Percentiles rank a stretch among this genome's conserved stretches.
Conservation (phyloP, 495 filamentous ascomycete species). For the Neurospora terricola region DNA sequence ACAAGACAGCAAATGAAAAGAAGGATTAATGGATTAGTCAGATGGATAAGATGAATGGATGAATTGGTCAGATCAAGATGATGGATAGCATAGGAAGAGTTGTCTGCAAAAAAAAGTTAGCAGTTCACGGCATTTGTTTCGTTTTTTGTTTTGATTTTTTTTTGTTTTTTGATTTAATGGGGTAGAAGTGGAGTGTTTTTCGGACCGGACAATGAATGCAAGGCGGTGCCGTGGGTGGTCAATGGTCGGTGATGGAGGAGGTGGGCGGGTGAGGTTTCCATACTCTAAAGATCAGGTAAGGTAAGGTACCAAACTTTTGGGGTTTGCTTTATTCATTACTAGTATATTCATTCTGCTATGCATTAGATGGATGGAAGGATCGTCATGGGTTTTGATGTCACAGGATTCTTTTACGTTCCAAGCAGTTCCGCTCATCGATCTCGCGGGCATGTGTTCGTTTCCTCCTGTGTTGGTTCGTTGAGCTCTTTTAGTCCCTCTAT, state of each 20-base stretch:
- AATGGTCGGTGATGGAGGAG: not conserved
- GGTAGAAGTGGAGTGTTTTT: not conserved
- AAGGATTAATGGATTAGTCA: not conserved
- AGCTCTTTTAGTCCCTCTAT: not conserved
- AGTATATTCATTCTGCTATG: not conserved
- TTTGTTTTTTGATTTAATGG: not conserved
- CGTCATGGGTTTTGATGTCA: not conserved
- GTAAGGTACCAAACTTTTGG: not conserved
- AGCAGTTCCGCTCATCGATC: not conserved
- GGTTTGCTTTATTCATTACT: not conserved
- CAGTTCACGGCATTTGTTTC: not conserved
- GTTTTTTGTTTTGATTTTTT: not conserved
- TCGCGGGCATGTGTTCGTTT: not conserved
- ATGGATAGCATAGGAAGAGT: not conserved
- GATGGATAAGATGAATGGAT: not conserved
- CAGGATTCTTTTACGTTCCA: not conserved
- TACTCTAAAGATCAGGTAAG: not conserved
- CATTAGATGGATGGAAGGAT: not conserved
- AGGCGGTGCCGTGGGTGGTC: not conserved
- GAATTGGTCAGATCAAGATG: not conserved
- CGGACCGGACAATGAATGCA: not conserved
- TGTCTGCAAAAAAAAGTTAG: not conserved
- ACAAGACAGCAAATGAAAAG: constrained; percentile 39
- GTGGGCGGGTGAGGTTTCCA: not conserved
- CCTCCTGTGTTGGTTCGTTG: not conserved